A percentile compares a stretch with the other conserved stretches of the same genome.
phyloP scores from a whole-genome alignment of 139 green algal species.

The Closterium sp. region DNA sequence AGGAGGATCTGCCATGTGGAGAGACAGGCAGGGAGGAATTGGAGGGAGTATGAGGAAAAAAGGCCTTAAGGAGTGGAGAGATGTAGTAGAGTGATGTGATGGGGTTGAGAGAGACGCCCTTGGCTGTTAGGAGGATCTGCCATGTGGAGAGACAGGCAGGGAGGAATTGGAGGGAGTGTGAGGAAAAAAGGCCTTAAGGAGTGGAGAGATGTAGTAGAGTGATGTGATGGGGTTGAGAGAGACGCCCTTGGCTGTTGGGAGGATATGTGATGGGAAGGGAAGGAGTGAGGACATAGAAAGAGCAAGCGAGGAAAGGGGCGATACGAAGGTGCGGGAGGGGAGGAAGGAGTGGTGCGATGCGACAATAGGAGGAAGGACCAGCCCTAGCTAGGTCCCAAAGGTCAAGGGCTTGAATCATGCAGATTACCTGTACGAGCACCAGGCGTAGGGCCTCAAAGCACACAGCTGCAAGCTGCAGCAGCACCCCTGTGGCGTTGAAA shows the following conservation, averaged over 20 bases:
- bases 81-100: conserved; percentile 89
- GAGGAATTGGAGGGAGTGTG: no score
- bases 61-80: conserved; percentile 54
- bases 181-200: background rate
- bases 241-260: conserved; percentile 80
- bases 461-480: conserved; percentile 37
- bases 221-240: conserved; percentile 83
- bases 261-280: conserved; percentile 60
- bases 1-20: conserved; percentile 75
- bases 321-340: no score
- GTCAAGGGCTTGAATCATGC: no score
- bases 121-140: conserved; percentile 84
- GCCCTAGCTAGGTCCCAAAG: conserved; percentile 44
- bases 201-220: conserved; percentile 87
- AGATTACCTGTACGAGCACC: no score
- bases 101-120: conserved; percentile 80
- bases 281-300: background rate
- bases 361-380: conserved; percentile 82
- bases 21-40: no score
- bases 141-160: no score
- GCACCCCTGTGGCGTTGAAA: conserved; percentile 74
- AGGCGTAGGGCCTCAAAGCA: no score
- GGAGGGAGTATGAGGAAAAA: background rate
- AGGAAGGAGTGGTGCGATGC: conserved; percentile 83
- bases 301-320: no score